Evolutionary conservation across 176 grass and related monocot genomes (phyloP), one percentile per base, ranked within the genome.

Genomic region (Panicum miliaceum): DNA sequence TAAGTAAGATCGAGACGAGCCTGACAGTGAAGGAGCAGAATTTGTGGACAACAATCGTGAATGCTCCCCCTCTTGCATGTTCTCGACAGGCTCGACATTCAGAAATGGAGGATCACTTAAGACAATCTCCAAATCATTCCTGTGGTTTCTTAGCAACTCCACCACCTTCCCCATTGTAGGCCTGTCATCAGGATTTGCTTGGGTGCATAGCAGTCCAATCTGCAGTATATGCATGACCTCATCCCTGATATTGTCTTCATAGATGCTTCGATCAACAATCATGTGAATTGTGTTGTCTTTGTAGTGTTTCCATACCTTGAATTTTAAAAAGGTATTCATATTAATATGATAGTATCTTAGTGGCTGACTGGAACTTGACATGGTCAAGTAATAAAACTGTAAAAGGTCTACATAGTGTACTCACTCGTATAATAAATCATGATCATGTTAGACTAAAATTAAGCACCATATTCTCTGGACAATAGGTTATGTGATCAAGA

Each of bases 141-240:
- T 83, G 22, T 66, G 86, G 42, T 66, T 97, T 86, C 94, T 90
- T 45, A 97, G 79, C 45, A 94, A 56, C 65, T 92, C 94, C 35
- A 97, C 89, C 52, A 94, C 94, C 78, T 97, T 94, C 1, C 82
- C 81, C 94, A 97, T 97, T 62, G 92, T 62, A 34, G 91, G 94
- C 69, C 89, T 90, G 36, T 94, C 89, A 3, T 48, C 72, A 32
- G 91, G 71, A 77, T 88, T 88, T 22, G 85, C 87, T 64, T 97
- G 91, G 54, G 79, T 79, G 61, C 94, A 97, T 60, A 88, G 76
- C 42, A 97, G 41, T 78, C 94, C 94, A 80, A 97, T 94, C 86
- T 86, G 87, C 58, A 97, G 12, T 11, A 90, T 58, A 86, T 70
- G 78, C 50, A 94, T 75, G 68, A 64, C 32, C 48, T 94, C 87